Conservation (phyloP, 1,139 yeast species). For the Ashbya aceris region DNA sequence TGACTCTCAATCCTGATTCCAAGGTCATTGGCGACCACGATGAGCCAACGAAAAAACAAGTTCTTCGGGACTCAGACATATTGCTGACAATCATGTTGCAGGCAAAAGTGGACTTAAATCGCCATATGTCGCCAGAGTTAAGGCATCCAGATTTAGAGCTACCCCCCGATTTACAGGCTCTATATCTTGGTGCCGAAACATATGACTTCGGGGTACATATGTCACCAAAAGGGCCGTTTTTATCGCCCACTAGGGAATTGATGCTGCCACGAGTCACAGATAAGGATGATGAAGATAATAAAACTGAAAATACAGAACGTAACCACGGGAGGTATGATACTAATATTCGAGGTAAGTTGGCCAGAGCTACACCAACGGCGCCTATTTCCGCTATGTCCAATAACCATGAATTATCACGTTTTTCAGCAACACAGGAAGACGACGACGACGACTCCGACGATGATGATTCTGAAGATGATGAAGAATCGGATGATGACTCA, state of each 20-base stretch:
- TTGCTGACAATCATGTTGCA: conserved; percentile 4
- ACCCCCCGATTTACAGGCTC: conserved; percentile 13
- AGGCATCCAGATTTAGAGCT: conserved; percentile 6
- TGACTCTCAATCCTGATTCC: neutral
- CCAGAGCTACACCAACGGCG: neutral
- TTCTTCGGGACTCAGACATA: neutral
- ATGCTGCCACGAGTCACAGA: neutral
- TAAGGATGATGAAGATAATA: neutral
- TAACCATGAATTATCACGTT: neutral
- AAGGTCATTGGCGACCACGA: neutral
- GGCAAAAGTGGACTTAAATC: conserved; percentile 3
- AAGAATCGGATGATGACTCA: conserved; percentile 1
- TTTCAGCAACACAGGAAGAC: neutral
- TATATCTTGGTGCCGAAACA: conserved; percentile 15
- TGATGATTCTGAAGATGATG: conserved; percentile 5
- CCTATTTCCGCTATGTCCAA: neutral
- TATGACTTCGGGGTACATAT: neutral
- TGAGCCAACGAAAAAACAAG: neutral
- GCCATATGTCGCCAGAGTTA: conserved; percentile 2
- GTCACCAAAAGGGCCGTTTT: conserved; percentile 3
- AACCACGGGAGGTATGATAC: neutral
- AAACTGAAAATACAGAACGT: neutral
- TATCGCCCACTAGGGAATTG: conserved; percentile 2
- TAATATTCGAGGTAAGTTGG: neutral
- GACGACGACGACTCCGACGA: conserved; percentile 4